Evolutionary conservation across 257 asterid genomes (phyloP), one percentile per base, ranked within the genome.

Genomic region (Solanum microdontum): DNA sequence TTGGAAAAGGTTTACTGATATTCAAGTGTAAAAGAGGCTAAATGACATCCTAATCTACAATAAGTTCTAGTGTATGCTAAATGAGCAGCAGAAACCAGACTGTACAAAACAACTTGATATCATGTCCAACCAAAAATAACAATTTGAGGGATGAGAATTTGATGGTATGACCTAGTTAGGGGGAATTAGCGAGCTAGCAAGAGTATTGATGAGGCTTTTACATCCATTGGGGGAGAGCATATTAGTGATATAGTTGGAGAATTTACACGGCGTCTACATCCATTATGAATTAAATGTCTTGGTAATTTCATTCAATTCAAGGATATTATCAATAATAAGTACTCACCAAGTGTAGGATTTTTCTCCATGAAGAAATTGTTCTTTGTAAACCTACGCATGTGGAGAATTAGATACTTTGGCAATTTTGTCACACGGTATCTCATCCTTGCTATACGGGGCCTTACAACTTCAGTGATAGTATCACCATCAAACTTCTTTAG

Each of bases 401-500:
- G 98, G 79, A 97, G 94, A 69, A 97, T 91, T 84, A 97, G 91
- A 93, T 97, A 95, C 58, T 86, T 91, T 7, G 99, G 99, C 90
- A 97, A 91, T 86, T 90, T 97, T 12, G 93, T 96, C 62, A 97
- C 97, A 82, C 98, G 98, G 88, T 97, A 97, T 92, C 96, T 92
- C 97, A 95, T 96, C 92, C 99, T 95, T 84, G 98, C 99, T 89
- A 95, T 89, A 87, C 90, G 94, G 89, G 99, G 99, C 32, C 98
- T 94, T 68, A 95, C 98, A 88, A 97, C 96, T 91, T 96, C 99
- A 24, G 98, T 95, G 66, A 97, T 95, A 43, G 94, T 91, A 90
- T 97, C 99, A 14, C 99, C 99, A 83, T 97, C 99, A 51, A 94
- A 97, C 91, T 97, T 97, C 95, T 95, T 97, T 89, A 96, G 90